Base-by-base conservation (phyloP, 2,329 filamentous ascomycete genomes). In the Calonectria naviculata region DNA sequence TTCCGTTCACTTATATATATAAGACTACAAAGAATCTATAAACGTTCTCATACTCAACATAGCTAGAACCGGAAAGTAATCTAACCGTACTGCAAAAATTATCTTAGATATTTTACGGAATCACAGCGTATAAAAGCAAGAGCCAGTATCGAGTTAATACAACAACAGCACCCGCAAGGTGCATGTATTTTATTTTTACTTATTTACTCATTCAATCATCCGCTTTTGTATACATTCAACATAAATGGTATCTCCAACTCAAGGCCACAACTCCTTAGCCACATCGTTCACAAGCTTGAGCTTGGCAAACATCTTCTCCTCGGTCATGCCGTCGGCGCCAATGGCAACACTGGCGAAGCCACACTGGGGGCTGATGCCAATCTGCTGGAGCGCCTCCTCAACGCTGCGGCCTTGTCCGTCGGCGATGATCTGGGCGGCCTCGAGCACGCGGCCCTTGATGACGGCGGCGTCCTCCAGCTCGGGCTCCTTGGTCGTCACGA, bases 261-360 rank as follows among this genome's bases (percentile, higher is more conserved):
- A 75, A 9, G 80, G 77, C 93, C 93, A 94, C 44, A 94, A 86
- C 67, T 90, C 87, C 76, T 91, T 87, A 6, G 92, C 92, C 75
- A 94, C 87, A 62, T 89, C 86, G 70, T 90, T 88, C 36, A 94
- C 92, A 69, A 94, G 84, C 83, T 90, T 87, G 77, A 94, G 82
- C 85, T 94, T 94, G 77, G 87, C 89, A 82, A 91, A 87, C 92
- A 94, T 94, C 76, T 91, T 92, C 41, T 92, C 88, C 77, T 89
- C 88, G 2, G 89, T 89, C 76, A 94, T 87, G 42, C 88, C 86
- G 78, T 94, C 93, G 1, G 82, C 83, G 8, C 92, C 93, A 73
- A 92, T 87, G 19, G 90, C 88, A 76, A 94, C 92, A 76, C 90
- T 93, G 4, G 93, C 93, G 80, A 93, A 93, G 0, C 91, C 91